Evolutionary conservation across 306 rosid species (phyloP).

Genomic region (Mucuna pruriens): DNA sequence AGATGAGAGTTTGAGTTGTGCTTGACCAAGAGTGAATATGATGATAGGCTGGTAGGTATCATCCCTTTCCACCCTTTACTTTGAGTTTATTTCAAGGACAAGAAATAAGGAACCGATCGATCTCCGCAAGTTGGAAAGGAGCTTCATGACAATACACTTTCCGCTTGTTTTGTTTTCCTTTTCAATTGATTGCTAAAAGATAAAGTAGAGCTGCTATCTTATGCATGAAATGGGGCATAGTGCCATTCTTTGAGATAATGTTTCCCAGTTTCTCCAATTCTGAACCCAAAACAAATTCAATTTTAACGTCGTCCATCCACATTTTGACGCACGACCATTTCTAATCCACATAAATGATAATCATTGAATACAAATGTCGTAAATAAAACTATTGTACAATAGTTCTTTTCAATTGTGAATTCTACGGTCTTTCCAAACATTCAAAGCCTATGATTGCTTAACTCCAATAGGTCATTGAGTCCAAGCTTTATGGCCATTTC

Average conservation of each 20-base stretch:
- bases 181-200: conserved; percentile 38
- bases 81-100: conserved; percentile 5
- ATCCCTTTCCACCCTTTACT: background rate
- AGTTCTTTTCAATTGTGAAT: background rate
- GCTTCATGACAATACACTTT: conserved; percentile 35
- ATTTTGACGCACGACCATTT: background rate
- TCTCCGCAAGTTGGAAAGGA: background rate
- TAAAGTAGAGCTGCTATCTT: conserved; percentile 18
- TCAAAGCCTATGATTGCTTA: conserved; percentile 30
- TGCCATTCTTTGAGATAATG: conserved; percentile 3
- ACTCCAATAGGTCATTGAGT: background rate
- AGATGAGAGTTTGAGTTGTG: conserved; percentile 4
- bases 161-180: conserved; percentile 34
- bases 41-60: conserved; percentile 12
- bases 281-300: background rate
- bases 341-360: background rate
- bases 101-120: background rate
- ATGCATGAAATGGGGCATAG: conserved; percentile 16
- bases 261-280: background rate
- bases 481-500: background rate
- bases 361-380: background rate
- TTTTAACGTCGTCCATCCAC: background rate
- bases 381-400: background rate
- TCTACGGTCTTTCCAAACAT: background rate
- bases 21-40: background rate